A percentile compares a stretch with the other conserved stretches of the same genome.
phyloP scores from a whole-genome alignment of 2,329 filamentous ascomycete genomes.

The Hypoxylon rubiginosum region DNA sequence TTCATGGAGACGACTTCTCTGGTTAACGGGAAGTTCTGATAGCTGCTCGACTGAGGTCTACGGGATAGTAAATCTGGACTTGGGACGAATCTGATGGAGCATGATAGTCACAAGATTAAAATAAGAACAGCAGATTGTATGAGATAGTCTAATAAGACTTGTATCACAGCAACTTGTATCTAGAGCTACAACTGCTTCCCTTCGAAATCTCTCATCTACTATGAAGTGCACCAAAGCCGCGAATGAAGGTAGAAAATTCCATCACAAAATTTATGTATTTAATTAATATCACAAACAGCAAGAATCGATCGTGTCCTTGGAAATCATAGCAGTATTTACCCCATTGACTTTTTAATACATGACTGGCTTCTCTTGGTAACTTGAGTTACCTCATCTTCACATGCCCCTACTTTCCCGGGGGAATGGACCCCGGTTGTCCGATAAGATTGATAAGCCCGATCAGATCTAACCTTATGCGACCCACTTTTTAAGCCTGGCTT shows the following conservation, averaged over 20 bases:
- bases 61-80: neutral
- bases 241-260: neutral
- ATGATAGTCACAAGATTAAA: neutral
- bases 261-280: neutral
- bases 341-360: neutral
- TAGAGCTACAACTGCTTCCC: neutral
- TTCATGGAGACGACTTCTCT: too few species aligned
- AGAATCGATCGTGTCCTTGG: neutral
- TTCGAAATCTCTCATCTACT: neutral
- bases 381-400: neutral
- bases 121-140: neutral
- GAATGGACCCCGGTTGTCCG: neutral
- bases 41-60: neutral
- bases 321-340: neutral
- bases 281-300: neutral
- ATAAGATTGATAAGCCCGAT: slow-evolving; percentile 4
- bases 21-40: neutral
- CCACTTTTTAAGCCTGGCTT: neutral
- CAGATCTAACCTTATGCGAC: neutral
- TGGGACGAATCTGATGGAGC: neutral
- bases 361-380: neutral
- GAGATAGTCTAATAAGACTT: neutral
- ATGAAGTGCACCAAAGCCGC: neutral
- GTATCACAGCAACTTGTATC: neutral
- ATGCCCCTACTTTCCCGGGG: neutral